Conservation (phyloP, 2,329 filamentous ascomycete species). For the Ceratocystis papillata region DNA sequence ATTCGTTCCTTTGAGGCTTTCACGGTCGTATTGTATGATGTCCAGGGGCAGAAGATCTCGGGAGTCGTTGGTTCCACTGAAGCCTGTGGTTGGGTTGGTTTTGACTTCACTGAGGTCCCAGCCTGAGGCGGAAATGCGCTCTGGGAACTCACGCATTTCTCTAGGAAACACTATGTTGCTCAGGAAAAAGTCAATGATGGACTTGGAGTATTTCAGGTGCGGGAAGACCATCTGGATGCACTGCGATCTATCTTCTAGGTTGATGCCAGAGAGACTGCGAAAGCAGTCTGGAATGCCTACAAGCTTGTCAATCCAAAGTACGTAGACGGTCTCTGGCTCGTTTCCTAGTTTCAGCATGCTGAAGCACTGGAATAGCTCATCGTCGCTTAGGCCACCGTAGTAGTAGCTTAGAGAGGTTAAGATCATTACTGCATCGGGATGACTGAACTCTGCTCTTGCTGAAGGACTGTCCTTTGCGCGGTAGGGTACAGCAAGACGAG, state of each 20-base stretch:
- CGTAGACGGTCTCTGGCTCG: constrained; percentile 42
- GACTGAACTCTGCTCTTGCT: constrained; percentile 48
- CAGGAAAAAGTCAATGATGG: constrained; percentile 53
- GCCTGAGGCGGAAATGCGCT: constrained; percentile 53
- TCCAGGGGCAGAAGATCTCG: constrained; percentile 45
- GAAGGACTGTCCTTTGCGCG: constrained; percentile 49
- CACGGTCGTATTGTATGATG: constrained; percentile 46
- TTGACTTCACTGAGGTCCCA: constrained; percentile 52
- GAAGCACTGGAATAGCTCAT: constrained; percentile 41
- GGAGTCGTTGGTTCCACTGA: constrained; percentile 60
- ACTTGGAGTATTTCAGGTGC: constrained; percentile 41
- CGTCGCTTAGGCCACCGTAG: constrained; percentile 42
- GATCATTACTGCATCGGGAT: constrained; percentile 47
- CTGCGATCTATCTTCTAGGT: constrained; percentile 44
- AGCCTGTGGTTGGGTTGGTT: constrained; percentile 46
- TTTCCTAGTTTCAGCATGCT: constrained; percentile 40
- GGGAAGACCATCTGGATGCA: constrained; percentile 44
- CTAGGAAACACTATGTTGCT: constrained; percentile 47
- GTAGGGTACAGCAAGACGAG: constrained; percentile 47
- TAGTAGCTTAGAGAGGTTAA: constrained; percentile 49
- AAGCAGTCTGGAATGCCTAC: constrained; percentile 33
- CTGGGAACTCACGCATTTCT: constrained; percentile 50
- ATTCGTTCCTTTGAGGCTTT: constrained; percentile 51
- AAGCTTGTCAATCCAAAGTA: constrained; percentile 37
- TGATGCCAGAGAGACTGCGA: constrained; percentile 41